Base-by-base conservation (phyloP, 768 basidiomycete species). In the Boletellus emodensis region DNA sequence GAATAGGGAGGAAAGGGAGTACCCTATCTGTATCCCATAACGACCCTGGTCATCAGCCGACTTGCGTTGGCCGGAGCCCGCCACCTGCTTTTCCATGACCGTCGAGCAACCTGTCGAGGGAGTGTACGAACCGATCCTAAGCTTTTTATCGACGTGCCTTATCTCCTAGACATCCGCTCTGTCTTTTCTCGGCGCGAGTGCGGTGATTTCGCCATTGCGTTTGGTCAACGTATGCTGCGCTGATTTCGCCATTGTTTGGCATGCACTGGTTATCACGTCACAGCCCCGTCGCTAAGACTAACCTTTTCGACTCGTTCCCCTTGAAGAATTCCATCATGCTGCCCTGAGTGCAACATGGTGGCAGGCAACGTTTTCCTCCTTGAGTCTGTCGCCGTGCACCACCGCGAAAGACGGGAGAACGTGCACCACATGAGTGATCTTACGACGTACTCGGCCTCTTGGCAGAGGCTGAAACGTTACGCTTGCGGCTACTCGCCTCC, bases 21-120 rank as follows among this genome's bases (percentile, higher is more conserved):
- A 64, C 67, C 61, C 55, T 22, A 67, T 67, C 57, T 67, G 68
- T 38, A 67, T 65, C 12, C 67, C 66, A 57, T 68, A 65, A 22
- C 47, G 30, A 3, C 63, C 57, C 14, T 52, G 50, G 26, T 14
- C 53, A 5, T 64, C 61, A 4, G 24, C 28, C 0, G 58, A 57
- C 49, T 60, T 68, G 2, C 53, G 46, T 0, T 51, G 33, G 22
- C 14, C 47, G n/a, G 52, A 26, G 14, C 54, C 52, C 2, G 33
- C 46, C 1, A 43, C 7, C 8, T 51, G 15, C 40, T 61, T 64
- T 17, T 61, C 61, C 63, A 66, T 66, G 26, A 36, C 24, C 20
- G 41, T 35, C 14, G 40, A 18, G 30, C 44, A n/a, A 30, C 8
- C 28, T 17, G 22, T 36, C 28, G 14, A 13, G 6, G 5, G 2